phyloP scores from a whole-genome alignment of 805 yeast genomes.

The Barnettozyma botsteinii region DNA sequence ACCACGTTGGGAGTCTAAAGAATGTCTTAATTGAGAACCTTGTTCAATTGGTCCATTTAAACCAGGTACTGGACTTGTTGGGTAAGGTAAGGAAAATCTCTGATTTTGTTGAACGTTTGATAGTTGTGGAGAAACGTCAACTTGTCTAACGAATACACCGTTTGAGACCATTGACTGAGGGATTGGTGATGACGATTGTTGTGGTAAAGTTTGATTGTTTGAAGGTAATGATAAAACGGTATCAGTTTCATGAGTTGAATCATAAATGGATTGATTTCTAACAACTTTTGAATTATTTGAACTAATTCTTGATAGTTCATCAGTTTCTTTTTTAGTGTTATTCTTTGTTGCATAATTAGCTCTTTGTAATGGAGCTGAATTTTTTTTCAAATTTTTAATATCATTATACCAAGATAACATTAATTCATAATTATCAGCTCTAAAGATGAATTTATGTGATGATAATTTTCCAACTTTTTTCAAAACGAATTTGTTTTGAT shows the following conservation, averaged over 20 bases:
- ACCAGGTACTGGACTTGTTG: slow-evolving; percentile 5
- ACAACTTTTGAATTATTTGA: slow-evolving; percentile 24
- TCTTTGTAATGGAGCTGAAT: slow-evolving; percentile 37
- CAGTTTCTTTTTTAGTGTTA: slow-evolving; percentile 12
- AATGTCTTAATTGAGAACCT: slow-evolving; percentile 3
- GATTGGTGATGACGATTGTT: slow-evolving; percentile 16
- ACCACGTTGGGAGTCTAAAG: slow-evolving; percentile 10
- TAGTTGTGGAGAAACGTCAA: slow-evolving; percentile 16
- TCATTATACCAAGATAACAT: slow-evolving; percentile 87
- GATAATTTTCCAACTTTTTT: slow-evolving; percentile 71
- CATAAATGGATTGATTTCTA: slow-evolving; percentile 16
- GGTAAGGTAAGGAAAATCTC: slow-evolving; percentile 11
- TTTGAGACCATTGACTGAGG: slow-evolving; percentile 17
- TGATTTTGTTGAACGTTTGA: slow-evolving; percentile 10
- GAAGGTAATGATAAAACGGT: slow-evolving; percentile 22
- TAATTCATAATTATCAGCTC: slow-evolving; percentile 73
- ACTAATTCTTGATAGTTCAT: slow-evolving; percentile 24
- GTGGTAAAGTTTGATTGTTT: slow-evolving; percentile 21
- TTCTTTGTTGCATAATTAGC: slow-evolving; percentile 22
- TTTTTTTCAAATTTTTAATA: slow-evolving; percentile 57
- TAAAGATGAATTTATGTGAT: slow-evolving; percentile 92
- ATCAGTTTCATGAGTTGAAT: slow-evolving; percentile 23
- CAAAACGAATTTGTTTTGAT: slow-evolving; percentile 69
- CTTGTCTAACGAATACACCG: slow-evolving; percentile 20
- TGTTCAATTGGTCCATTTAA: slow-evolving; percentile 3